These are phyloP conservation scores for Martiniozyma asiatica DNA, from an alignment of 1,139 yeast species.

Conservation along the genomic window DNA sequence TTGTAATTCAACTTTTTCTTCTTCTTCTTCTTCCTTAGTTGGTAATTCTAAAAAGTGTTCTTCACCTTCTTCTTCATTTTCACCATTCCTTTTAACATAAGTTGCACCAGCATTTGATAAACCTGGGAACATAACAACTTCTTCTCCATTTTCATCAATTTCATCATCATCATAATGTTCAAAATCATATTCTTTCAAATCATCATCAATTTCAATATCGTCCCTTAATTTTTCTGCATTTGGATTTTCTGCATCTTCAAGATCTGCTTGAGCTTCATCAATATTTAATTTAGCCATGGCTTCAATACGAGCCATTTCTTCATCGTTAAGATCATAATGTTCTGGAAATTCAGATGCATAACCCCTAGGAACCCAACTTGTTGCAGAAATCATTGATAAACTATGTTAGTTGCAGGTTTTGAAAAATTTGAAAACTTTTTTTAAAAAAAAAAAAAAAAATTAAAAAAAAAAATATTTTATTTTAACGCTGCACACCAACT, in stretches of 20 bases:
- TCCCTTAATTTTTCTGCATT: slow-evolving; percentile 25
- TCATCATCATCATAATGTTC: slow-evolving; percentile 71
- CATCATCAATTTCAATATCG: slow-evolving; percentile 62
- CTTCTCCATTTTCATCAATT: slow-evolving; percentile 31
- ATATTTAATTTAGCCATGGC: slow-evolving; percentile 76
- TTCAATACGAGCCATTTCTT: slow-evolving; percentile 83
- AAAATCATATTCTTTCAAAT: slow-evolving; percentile 74
- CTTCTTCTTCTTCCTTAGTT: slow-evolving; percentile 46
- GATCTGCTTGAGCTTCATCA: slow-evolving; percentile 57
- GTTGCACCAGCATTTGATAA: slow-evolving; percentile 41
- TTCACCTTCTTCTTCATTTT: slow-evolving; percentile 13
- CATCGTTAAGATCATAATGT: slow-evolving; percentile 78
- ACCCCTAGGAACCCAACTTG: slow-evolving; percentile 95
- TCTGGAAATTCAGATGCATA: slow-evolving; percentile 88
- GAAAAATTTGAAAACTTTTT: slow-evolving; percentile 1
- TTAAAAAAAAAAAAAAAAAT: neutral
- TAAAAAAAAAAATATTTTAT: neutral
- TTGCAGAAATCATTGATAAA: slow-evolving; percentile 67
- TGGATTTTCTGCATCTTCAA: slow-evolving; percentile 28
- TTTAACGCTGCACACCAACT: too few relatives aligned
- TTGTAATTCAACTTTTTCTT: slow-evolving; percentile 75
- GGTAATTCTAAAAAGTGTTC: slow-evolving; percentile 74
- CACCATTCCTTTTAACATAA: slow-evolving; percentile 20
- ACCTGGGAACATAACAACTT: slow-evolving; percentile 62
- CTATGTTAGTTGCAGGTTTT: neutral